Conservation (phyloP, 1,139 yeast species). For the Hemisphaericaspora lyxosophila region DNA sequence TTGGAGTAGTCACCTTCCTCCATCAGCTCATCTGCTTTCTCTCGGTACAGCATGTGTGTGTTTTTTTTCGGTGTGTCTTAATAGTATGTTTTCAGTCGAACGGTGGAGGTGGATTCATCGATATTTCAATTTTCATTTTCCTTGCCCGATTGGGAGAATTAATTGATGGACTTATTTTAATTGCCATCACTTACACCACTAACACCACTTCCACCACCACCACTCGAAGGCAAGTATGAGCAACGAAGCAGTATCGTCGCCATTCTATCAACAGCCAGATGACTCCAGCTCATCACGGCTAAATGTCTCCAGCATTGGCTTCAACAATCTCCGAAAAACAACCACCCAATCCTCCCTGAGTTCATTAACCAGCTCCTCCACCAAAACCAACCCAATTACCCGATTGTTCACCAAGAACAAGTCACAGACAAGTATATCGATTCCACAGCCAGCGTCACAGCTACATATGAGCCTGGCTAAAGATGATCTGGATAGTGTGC, state of each 20-base stretch:
- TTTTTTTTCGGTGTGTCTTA: background rate
- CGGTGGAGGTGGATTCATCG: too few species aligned
- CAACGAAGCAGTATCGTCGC: conserved; percentile 2
- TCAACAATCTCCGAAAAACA: conserved; percentile 37
- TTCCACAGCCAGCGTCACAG: conserved; percentile 1
- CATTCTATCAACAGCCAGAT: conserved; percentile 21
- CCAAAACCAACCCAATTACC: conserved; percentile 28
- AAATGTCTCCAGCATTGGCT: conserved; percentile 39
- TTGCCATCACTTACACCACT: too few species aligned
- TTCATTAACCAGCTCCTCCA: conserved; percentile 23
- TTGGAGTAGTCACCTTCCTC: conserved; percentile 16
- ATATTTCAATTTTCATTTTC: too few species aligned
- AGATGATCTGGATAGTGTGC: conserved; percentile 1
- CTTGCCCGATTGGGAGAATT: too few species aligned
- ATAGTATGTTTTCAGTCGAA: too few species aligned
- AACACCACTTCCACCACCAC: too few species aligned
- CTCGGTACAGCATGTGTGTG: conserved; percentile 9
- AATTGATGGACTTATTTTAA: too few species aligned
- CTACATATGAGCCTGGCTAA: background rate
- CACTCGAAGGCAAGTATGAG: too few species aligned
- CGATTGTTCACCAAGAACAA: conserved; percentile 37
- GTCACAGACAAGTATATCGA: conserved; percentile 21
- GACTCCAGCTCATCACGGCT: conserved; percentile 22
- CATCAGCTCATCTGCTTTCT: conserved; percentile 14
- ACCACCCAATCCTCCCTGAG: conserved; percentile 33